Percentiles rank a stretch among this genome's conserved stretches.
Evolutionary conservation across 257 asterid species (phyloP).

Genomic region (Schizonepeta tenuifolia): DNA sequence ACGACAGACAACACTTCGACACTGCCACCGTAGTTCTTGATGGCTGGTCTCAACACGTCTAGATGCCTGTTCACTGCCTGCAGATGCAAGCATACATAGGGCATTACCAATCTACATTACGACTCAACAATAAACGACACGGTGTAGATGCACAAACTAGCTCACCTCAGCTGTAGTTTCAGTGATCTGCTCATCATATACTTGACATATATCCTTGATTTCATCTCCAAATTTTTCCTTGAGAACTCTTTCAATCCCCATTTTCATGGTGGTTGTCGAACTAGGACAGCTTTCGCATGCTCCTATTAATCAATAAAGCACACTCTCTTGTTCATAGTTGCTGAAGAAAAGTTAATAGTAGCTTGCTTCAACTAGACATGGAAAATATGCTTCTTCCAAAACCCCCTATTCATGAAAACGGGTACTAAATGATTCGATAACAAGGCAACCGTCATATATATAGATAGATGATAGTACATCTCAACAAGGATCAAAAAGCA

Average conservation of each 20-base stretch:
- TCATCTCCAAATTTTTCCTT: conserved; percentile 91
- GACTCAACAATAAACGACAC: neutral
- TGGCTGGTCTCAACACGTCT: conserved; percentile 83
- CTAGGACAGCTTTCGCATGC: conserved; percentile 93
- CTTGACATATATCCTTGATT: conserved; percentile 78
- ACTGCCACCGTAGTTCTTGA: conserved; percentile 83
- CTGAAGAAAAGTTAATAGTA: neutral
- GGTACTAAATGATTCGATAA: neutral
- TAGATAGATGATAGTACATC: neutral
- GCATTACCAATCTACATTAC: neutral
- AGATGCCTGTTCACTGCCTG: conserved; percentile 88
- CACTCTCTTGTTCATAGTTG: conserved; percentile 20
- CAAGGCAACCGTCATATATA: no score
- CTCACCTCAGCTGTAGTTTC: conserved; percentile 68
- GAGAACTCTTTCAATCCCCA: conserved; percentile 89
- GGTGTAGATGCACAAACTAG: conserved; percentile 15
- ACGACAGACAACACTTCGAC: conserved; percentile 70
- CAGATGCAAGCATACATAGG: neutral
- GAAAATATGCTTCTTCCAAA: conserved; percentile 11
- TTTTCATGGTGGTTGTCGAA: conserved; percentile 88
- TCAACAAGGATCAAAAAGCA: conserved; percentile 3
- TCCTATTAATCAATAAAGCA: conserved; percentile 43
- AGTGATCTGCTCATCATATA: conserved; percentile 47
- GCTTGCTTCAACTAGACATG: conserved; percentile 17
- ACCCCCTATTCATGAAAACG: neutral